Percentiles rank a stretch among this genome's conserved stretches.
Conservation (phyloP, 2,329 filamentous ascomycete species). For the Stagonosporopsis tanaceti region DNA sequence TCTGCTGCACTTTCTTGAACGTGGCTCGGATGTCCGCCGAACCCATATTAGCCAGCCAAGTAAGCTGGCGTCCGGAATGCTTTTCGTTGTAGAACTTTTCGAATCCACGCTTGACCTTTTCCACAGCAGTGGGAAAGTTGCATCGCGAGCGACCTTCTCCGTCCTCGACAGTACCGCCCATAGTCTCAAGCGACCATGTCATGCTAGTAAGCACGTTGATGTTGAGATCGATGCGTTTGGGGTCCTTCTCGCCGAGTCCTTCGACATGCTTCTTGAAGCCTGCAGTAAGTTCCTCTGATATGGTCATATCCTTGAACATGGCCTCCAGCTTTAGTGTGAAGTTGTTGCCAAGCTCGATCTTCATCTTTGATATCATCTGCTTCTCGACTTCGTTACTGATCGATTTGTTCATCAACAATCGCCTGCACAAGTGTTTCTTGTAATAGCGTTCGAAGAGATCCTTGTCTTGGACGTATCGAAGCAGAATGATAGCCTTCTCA, state of each 20-base stretch:
- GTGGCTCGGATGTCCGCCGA: conserved; percentile 85
- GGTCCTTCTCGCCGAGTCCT: conserved; percentile 63
- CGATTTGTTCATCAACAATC: conserved; percentile 86
- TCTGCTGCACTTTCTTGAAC: conserved; percentile 76
- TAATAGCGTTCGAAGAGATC: conserved; percentile 98
- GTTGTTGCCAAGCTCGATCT: conserved; percentile 91
- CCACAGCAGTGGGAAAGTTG: conserved; percentile 78
- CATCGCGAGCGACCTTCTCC: conserved; percentile 62
- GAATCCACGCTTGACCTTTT: conserved; percentile 81
- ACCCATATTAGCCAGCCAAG: conserved; percentile 80
- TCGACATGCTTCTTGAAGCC: conserved; percentile 77
- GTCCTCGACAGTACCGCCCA: conserved; percentile 66
- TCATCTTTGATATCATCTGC: conserved; percentile 96
- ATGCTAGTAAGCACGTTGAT: conserved; percentile 91
- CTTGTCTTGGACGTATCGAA: conserved; percentile 89
- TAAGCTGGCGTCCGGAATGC: conserved; percentile 86
- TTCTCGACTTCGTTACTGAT: conserved; percentile 92
- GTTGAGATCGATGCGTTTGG: conserved; percentile 76
- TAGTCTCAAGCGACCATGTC: conserved; percentile 92
- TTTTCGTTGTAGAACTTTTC: conserved; percentile 87
- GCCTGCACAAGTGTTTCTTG: conserved; percentile 92
- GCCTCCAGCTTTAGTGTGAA: conserved; percentile 94
- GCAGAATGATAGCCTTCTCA: conserved; percentile 86
- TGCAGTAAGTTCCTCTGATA: conserved; percentile 82
- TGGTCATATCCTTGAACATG: conserved; percentile 96